Evolutionary conservation across 495 filamentous ascomycete species (phyloP).

Genomic region (Penicillium longicatenatum): DNA sequence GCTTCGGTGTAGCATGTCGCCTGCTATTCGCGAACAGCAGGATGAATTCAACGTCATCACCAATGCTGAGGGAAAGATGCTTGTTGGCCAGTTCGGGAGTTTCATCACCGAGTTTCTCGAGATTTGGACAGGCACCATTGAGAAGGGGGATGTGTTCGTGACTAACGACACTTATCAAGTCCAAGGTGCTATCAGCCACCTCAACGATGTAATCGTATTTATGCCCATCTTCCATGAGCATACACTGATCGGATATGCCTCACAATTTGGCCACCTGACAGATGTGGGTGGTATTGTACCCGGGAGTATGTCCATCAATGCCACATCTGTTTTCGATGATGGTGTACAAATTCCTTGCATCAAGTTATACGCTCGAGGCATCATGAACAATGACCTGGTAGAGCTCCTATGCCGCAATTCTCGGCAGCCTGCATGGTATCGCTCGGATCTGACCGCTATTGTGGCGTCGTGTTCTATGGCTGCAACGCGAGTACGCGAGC

Average conservation of each 20-base stretch:
- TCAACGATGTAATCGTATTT: constrained; percentile 51
- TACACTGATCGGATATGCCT: constrained; percentile 48
- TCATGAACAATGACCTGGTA: constrained; percentile 45
- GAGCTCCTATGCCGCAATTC: constrained; percentile 51
- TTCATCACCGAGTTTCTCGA: constrained; percentile 52
- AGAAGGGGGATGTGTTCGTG: constrained; percentile 52
- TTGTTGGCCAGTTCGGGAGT: constrained; percentile 54
- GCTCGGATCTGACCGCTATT: constrained; percentile 49
- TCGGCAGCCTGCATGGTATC: constrained; percentile 52
- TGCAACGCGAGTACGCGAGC: constrained; percentile 42
- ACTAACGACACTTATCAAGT: constrained; percentile 55
- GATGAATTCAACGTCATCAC: constrained; percentile 58
- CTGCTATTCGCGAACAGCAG: constrained; percentile 50
- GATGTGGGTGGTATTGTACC: constrained; percentile 54
- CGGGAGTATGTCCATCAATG: constrained; percentile 55
- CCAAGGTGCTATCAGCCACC: constrained; percentile 49
- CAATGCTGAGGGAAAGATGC: constrained; percentile 47
- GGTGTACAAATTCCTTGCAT: constrained; percentile 54
- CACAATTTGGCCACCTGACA: constrained; percentile 54
- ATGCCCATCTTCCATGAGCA: constrained; percentile 48
- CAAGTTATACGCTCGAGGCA: constrained; percentile 47
- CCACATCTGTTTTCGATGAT: constrained; percentile 52
- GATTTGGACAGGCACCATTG: constrained; percentile 45
- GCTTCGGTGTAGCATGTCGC: constrained; percentile 54
- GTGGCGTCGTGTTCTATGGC: constrained; percentile 51